Evolutionary conservation across 2,329 filamentous ascomycete species (phyloP), one percentile per base, ranked within the genome.

Genomic region (Hyphodiscus sp.): DNA sequence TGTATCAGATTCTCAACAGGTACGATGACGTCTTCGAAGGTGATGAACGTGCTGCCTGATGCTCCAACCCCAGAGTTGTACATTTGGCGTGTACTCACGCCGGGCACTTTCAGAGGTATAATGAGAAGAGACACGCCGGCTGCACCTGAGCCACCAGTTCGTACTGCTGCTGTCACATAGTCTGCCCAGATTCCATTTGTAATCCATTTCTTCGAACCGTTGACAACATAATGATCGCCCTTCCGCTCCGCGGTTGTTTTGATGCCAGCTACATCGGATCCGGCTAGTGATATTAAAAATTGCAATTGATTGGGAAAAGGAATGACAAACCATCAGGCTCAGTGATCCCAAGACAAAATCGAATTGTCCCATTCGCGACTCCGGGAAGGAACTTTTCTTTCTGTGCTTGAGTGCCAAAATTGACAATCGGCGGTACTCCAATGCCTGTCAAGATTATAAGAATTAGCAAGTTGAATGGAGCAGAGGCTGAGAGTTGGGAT

Each of bases 171-270:
- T 0, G 82, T 83, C 66, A 79, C 78, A 64, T 82, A 81, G 47
- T 81, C 76, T 13, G 82, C 79, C 73, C 75, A 82, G 1, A 80
- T 75, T 15, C 74, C 78, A 46, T 81, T 81, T 1, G 83, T 85
- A 59, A 87, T 86, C 81, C 82, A 85, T 65, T 85, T 85, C 72
- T 87, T 86, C 49, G 76, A 76, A 0, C 83, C 83, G 53, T 83
- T 85, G n/a, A 86, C 80, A 38, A 84, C 63, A 60, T 85, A 87
- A 47, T 71, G 65, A 33, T 73, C 70, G 0, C 76, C 78, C 41
- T 78, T 71, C 23, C 70, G 71, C 41, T 68, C 65, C 0, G 84
- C 84, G 0, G 79, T 85, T 2, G 83, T 85, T 49, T 74, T 73
- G 45, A 87, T 76, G 58, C 78, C 79, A 0, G 81, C 82, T 2